Conservation (phyloP, 2,329 filamentous ascomycete species). For the Exophiala bonariae region DNA sequence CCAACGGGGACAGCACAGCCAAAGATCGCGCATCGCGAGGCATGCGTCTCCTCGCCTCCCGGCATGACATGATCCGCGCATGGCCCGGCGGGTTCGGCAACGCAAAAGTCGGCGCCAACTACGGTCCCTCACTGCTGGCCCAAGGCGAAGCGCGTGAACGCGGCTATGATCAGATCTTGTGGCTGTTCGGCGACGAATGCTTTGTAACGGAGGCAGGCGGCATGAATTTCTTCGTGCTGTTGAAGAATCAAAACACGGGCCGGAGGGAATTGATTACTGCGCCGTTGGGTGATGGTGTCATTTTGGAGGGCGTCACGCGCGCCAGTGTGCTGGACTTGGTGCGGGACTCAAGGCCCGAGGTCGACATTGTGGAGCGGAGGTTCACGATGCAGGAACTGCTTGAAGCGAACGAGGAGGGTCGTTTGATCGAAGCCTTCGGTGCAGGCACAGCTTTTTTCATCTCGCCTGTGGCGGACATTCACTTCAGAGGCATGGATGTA, state of each 20-base stretch:
- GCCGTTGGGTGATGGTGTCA: constrained; percentile 77
- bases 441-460: constrained; percentile 68
- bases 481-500: constrained; percentile 25
- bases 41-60: constrained; percentile 61
- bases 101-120: constrained; percentile 92
- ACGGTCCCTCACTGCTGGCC: constrained; percentile 78
- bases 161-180: constrained; percentile 89
- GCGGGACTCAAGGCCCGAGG: constrained; percentile 57
- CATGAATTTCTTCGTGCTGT: constrained; percentile 87
- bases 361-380: constrained; percentile 78
- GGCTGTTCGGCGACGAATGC: constrained; percentile 77
- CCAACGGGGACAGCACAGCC: constrained; percentile 26
- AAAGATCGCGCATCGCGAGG: constrained; percentile 7
- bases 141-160: constrained; percentile 70
- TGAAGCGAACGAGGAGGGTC: constrained; percentile 70
- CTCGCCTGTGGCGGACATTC: constrained; percentile 21
- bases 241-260: constrained; percentile 55
- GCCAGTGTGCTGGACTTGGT: constrained; percentile 75
- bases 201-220: constrained; percentile 89
- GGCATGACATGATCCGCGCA: constrained; percentile 80
- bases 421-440: constrained; percentile 81
- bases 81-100: constrained; percentile 94
- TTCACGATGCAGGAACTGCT: constrained; percentile 79
- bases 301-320: constrained; percentile 86
- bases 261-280: constrained; percentile 76